Evolutionary conservation across 129 eudicot species (phyloP), one percentile per base, ranked within the genome.

Genomic region (Helichrysum umbraculigerum): DNA sequence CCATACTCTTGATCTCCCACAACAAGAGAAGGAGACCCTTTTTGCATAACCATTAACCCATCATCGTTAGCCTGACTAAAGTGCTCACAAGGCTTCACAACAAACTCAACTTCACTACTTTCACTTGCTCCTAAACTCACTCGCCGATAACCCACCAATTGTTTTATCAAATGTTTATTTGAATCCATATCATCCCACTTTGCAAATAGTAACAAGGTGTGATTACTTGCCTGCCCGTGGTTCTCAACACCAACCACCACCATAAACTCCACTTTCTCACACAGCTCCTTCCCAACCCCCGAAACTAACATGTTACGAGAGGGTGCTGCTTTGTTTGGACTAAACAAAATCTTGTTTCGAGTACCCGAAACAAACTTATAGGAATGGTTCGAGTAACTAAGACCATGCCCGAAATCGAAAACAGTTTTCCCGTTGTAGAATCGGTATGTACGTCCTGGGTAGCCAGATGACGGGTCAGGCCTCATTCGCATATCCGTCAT

Each of bases 401-500:
- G 90, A 2, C 90, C 92, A 30, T 90, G 74, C 12, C 96, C 92
- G 37, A 87, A 87, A 32, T 90, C 86, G 21, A 74, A 90, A 20
- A 87, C 92, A 1, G 89, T 77, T 75, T 54, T 62, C 56, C 92
- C 96, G 4, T 62, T 68, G 84, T 87, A 90, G 78, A 90, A 90
- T 52, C 86, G 81, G 83, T 90, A 85, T 2, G 92, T 87, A 9
- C 96, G 86, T 4, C 96, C 96, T 1, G 96, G 96, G 72, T 90
- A 90, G 79, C 86, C 87, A 1, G 87, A 51, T 12, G 84, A 75
- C 4, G 78, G 88, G 74, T 87, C 88, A 1, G 96, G 89, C 69
- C 96, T 73, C 93, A 90, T 85, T 59, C 91, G 81, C 96, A 90
- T 90, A 78, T 88, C 85, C 0, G 91, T 87, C 96, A 90, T 90